Conservation (phyloP, 495 filamentous ascomycete genomes). For the Daldinia loculata region DNA sequence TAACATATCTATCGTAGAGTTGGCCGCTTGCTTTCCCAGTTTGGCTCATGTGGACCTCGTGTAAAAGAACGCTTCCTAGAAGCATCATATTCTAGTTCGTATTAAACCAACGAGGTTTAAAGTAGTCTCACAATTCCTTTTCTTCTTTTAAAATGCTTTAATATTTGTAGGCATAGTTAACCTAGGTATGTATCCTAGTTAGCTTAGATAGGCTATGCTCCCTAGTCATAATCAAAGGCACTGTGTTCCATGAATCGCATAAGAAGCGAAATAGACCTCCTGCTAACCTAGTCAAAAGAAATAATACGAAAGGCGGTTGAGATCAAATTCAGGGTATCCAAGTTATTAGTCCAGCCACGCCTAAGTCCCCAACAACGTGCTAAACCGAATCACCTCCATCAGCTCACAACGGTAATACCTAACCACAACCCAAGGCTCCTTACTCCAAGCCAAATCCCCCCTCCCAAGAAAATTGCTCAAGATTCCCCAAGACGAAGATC, state of each 20-base stretch:
- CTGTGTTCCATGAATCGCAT: background rate
- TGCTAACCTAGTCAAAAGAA: background rate
- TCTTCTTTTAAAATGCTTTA: background rate
- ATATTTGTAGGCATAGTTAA: background rate
- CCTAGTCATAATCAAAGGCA: background rate
- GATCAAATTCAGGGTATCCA: background rate
- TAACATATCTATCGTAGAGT: background rate
- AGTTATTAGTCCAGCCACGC: background rate
- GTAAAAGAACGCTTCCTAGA: background rate
- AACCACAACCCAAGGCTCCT: background rate
- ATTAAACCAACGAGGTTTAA: background rate
- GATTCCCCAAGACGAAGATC: too few species aligned
- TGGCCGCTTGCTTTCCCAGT: background rate
- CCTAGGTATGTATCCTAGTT: background rate
- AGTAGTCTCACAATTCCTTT: background rate
- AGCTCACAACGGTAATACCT: background rate
- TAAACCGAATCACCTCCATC: background rate
- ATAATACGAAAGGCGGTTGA: background rate
- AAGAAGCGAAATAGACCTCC: background rate
- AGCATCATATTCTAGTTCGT: background rate
- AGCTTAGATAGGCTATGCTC: background rate
- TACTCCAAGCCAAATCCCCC: background rate
- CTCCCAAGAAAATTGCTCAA: too few species aligned
- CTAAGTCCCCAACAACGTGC: background rate
- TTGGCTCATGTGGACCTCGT: background rate